phyloP scores from a whole-genome alignment of 192 early-diverging fungal genomes.

The Podila verticillata region DNA sequence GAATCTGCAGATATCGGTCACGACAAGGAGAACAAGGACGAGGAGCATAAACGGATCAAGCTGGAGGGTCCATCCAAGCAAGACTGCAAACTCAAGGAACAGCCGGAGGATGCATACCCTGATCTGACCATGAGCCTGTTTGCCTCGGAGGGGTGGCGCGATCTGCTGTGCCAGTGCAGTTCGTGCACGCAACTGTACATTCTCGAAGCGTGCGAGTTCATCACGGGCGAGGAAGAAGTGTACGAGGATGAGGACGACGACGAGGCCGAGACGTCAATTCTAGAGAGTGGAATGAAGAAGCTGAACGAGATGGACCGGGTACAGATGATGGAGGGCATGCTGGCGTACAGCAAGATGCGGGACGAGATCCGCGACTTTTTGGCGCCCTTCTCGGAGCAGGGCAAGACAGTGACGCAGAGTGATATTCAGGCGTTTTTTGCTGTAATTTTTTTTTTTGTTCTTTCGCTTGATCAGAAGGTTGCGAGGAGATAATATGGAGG shows the following conservation, averaged over 20 bases:
- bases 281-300: conserved; percentile 81
- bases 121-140: conserved; percentile 71
- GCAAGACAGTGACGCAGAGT: conserved; percentile 74
- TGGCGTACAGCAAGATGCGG: conserved; percentile 77
- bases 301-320: conserved; percentile 78
- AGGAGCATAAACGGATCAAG: conserved; percentile 28
- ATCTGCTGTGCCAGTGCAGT: conserved; percentile 75
- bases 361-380: conserved; percentile 76
- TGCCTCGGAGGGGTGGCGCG: conserved; percentile 77
- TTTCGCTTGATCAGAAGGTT: neutral
- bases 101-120: conserved; percentile 39
- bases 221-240: conserved; percentile 70
- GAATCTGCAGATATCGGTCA: neutral
- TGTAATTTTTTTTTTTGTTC: conserved; percentile 27
- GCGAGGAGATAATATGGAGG: too few relatives aligned
- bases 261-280: conserved; percentile 69
- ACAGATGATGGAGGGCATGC: conserved; percentile 78
- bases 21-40: conserved; percentile 4
- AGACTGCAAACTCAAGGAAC: conserved; percentile 31
- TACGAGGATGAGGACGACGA: conserved; percentile 87
- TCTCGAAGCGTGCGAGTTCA: conserved; percentile 56
- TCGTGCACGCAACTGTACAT: conserved; percentile 64
- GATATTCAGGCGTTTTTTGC: conserved; percentile 84
- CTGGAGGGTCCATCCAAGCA: neutral
- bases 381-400: conserved; percentile 75